Evolutionary conservation across 345 rosid species (phyloP).

Genomic region (Pistacia atlantica): DNA sequence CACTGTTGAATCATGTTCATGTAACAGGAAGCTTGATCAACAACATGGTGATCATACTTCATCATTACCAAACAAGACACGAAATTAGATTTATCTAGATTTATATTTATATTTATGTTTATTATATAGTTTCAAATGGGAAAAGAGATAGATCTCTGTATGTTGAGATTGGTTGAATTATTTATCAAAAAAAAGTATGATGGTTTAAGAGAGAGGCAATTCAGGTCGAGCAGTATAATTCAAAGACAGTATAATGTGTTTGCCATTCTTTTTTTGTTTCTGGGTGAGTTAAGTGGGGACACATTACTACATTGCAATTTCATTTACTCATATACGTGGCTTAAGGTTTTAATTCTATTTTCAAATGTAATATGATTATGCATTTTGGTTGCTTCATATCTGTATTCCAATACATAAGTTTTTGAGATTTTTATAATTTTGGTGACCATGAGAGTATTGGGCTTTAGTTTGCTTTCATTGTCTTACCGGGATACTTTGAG

Average conservation of each 20-base stretch:
- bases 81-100: too few species aligned
- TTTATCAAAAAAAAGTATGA: not conserved
- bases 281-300: slow-evolving; percentile 12
- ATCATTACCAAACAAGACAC: slow-evolving; percentile 22
- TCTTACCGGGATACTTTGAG: too few species aligned
- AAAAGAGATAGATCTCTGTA: too few species aligned
- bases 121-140: too few species aligned
- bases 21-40: not conserved
- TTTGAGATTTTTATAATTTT: too few species aligned
- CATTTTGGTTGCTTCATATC: too few species aligned
- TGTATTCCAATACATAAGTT: too few species aligned
- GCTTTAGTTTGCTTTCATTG: too few species aligned
- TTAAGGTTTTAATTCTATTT: too few species aligned
- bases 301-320: not conserved
- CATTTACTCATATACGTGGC: not conserved
- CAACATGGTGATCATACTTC: slow-evolving; percentile 19
- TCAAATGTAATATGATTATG: too few species aligned
- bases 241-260: slow-evolving; percentile 31
- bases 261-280: slow-evolving; percentile 20
- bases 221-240: slow-evolving; percentile 26
- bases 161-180: not conserved
- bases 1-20: slow-evolving; percentile 1
- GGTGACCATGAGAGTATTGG: too few species aligned
- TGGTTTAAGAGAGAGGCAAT: not conserved
- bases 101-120: too few species aligned